Evolutionary conservation across 2,329 filamentous ascomycete genomes (phyloP), one percentile per base, ranked within the genome.

Genomic region (Ophioceras dolichostomum): DNA sequence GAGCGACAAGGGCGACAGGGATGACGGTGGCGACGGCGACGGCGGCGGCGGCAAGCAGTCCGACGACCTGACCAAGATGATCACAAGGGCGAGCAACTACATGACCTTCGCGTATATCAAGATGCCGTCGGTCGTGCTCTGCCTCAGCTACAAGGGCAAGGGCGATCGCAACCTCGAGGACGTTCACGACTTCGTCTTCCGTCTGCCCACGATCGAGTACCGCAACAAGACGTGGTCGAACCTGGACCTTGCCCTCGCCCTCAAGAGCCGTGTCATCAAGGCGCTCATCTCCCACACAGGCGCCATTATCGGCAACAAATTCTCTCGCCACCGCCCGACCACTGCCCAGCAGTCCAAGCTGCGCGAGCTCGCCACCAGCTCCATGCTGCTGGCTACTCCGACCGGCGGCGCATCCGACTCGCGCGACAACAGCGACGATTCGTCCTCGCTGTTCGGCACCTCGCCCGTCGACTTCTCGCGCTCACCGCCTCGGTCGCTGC

Each of bases 201-300:
- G 86, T 24, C 76, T 98, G 61, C 91, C 91, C 4, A 82, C 83
- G 2, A 79, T 98, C 33, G 91, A 98, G 56, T 96, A 94, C 63
- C 78, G 86, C 45, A 98, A 98, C 68, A 98, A 98, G 67, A 96
- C 88, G 8, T 98, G 91, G 91, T 95, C 87, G 6, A 98, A 96
- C 55, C 72, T 98, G 6, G 91, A 98, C 52, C 74, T 98, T 9
- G 88, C 89, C 1, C 68, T 96, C 34, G 83, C 87, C 12, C 70
- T 98, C 38, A 96, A 98, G 64, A 93, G 88, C 54, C 88, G 94
- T 33, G 83, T 96, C 40, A 85, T 94, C 53, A 84, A 87, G 52
- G 89, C 91, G 0, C 70, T 98, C 32, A 93, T 98, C 50, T 91
- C 85, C 2, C 91, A 98, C 53, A 88, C 89, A 1, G 91, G 91